Evolutionary conservation across 73 alveolate species (phyloP), one percentile per base, ranked within the genome.

Genomic region (Paramecium bursaria): DNA sequence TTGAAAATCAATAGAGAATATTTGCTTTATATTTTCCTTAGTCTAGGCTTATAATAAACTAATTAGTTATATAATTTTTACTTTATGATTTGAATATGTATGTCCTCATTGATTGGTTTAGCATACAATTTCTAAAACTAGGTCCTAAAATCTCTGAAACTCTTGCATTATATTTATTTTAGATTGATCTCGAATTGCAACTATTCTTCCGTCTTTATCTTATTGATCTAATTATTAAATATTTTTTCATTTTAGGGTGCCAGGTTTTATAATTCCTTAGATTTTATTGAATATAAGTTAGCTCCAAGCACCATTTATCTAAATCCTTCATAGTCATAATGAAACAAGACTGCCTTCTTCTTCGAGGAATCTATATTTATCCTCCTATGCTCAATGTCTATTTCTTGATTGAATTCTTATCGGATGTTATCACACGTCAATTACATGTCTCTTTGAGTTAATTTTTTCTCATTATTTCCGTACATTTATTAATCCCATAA

Each of bases 281-380:
- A 75, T 75, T 75, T 75, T 2, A 75, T 75, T 26, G 50, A 13
- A 52, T 50, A 75, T 17, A 75, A 44, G 50, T 75, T 55, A 15
- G 88, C 88, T 3, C 88, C 88, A 15, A 75, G 50, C 35, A 75
- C 88, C 88, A 75, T 75, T 30, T 75, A 75, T 51, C 88, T 75
- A 33, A 75, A 75, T 30, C 88, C 88, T 48, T 51, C 88, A 31
- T 75, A 75, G 50, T 75, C 88, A 19, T 48, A 46, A 50, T 61
- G 77, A 50, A 33, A 29, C 3, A 50, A 27, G 21, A 75, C 88
- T 9, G 88, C 88, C 52, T 61, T 75, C 35, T 75, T 75, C 35
- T 75, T 75, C 5, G 88, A 75, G 27, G 88, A 75, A 50, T 75
- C 88, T 4, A 75, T 55, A 50, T 75, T 75, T 5, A 75, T 61